Evolutionary conservation across 352 stramenopile species (phyloP).

Genomic region (Thalassiosira exigua): DNA sequence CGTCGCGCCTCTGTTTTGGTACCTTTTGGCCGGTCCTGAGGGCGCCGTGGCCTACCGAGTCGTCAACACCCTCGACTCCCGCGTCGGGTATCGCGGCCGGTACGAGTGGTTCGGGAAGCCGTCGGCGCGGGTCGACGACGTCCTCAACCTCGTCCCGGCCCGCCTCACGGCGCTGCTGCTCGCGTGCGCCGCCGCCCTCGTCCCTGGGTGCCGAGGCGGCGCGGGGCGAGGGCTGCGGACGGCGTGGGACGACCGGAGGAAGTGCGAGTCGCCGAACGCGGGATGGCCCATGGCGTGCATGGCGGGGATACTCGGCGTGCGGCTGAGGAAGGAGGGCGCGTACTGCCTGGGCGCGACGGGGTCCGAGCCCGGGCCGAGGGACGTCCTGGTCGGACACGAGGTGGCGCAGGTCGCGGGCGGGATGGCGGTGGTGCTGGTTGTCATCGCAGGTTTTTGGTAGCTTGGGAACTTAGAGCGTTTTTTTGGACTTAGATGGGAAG

Average conservation of each 20-base stretch:
- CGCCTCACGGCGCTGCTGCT: constrained; percentile 53
- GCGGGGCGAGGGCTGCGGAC: neutral
- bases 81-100: constrained; percentile 53
- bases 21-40: constrained; percentile 42
- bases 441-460: constrained; percentile 19
- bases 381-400: constrained; percentile 40
- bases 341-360: constrained; percentile 39
- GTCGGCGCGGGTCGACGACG: constrained; percentile 60
- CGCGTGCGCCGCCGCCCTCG: constrained; percentile 15
- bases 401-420: constrained; percentile 50
- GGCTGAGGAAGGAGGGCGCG: constrained; percentile 44
- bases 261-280: constrained; percentile 55
- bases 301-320: constrained; percentile 49
- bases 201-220: neutral
- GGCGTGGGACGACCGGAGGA: neutral
- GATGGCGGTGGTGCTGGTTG: constrained; percentile 26
- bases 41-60: constrained; percentile 54
- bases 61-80: constrained; percentile 60
- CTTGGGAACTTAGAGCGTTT: no score
- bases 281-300: constrained; percentile 64
- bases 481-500: no score
- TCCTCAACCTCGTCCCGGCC: constrained; percentile 57
- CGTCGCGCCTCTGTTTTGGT: constrained; percentile 58
- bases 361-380: constrained; percentile 4
- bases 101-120: constrained; percentile 57